Conservation (phyloP, 1,284 basidiomycete species). For the Leccinum cinnamomeum region DNA sequence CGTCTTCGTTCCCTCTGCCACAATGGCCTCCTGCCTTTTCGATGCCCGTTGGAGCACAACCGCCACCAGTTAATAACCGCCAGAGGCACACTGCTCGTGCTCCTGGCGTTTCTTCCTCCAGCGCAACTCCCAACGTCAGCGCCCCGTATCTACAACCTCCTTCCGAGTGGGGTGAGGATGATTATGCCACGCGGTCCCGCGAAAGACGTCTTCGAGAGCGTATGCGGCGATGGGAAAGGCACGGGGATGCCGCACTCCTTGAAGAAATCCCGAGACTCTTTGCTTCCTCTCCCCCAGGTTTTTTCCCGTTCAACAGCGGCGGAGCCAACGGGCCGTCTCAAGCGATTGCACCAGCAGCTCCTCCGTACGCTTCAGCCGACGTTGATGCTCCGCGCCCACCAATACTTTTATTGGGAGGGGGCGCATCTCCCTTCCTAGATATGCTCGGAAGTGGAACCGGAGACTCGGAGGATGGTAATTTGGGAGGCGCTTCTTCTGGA, state of each 20-base stretch:
- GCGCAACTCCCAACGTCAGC: background rate
- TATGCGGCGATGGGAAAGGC: constrained; percentile 68
- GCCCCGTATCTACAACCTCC: constrained; percentile 5
- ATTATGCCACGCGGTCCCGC: constrained; percentile 59
- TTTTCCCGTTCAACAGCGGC: constrained; percentile 6
- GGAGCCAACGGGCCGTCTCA: constrained; percentile 12
- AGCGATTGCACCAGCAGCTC: constrained; percentile 11
- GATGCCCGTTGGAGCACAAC: constrained; percentile 8
- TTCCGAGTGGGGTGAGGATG: constrained; percentile 65
- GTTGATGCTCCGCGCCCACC: constrained; percentile 41
- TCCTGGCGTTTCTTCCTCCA: constrained; percentile 4
- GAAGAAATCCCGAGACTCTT: constrained; percentile 62
- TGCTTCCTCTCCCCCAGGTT: constrained; percentile 24
- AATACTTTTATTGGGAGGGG: constrained; percentile 52
- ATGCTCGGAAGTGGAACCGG: constrained; percentile 21
- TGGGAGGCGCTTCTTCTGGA: constrained; percentile 17
- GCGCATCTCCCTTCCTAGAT: constrained; percentile 29
- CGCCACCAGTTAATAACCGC: constrained; percentile 4
- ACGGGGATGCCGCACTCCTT: constrained; percentile 48
- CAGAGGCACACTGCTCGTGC: constrained; percentile 33
- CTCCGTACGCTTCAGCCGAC: constrained; percentile 38
- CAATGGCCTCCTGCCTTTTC: constrained; percentile 11
- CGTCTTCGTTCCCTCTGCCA: constrained; percentile 17
- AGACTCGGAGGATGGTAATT: constrained; percentile 25
- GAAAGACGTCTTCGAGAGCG: constrained; percentile 69